Evolutionary conservation across 805 yeast genomes (phyloP).

Genomic region (Hermanozyma aechmeae): DNA sequence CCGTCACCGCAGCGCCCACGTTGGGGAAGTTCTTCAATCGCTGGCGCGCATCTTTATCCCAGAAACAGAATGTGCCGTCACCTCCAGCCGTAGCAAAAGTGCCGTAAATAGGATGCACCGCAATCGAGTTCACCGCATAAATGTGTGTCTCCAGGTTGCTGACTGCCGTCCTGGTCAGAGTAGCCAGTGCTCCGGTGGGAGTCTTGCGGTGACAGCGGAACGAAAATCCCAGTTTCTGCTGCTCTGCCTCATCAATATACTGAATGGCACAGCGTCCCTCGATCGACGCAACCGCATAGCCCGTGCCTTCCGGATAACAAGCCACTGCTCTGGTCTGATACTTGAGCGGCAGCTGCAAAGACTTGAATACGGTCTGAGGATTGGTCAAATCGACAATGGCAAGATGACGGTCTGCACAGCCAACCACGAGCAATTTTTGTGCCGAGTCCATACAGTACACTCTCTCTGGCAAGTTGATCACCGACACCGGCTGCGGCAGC

Average conservation of each 20-base stretch:
- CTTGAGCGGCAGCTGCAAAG: constrained; percentile 67
- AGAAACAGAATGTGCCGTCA: constrained; percentile 87
- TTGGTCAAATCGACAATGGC: constrained; percentile 68
- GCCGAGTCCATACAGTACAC: constrained; percentile 83
- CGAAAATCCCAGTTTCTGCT: constrained; percentile 65
- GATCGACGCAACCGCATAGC: constrained; percentile 85
- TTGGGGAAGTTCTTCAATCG: constrained; percentile 75
- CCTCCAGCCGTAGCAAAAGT: constrained; percentile 92
- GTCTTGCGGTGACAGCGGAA: constrained; percentile 90
- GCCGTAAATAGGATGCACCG: constrained; percentile 84
- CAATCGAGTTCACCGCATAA: constrained; percentile 70
- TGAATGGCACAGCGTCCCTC: constrained; percentile 96
- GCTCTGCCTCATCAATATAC: constrained; percentile 78
- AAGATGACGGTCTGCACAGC: constrained; percentile 83
- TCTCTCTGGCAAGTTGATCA: constrained; percentile 78
- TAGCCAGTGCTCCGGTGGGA: constrained; percentile 23
- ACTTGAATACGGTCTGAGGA: constrained; percentile 77
- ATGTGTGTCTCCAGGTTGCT: constrained; percentile 46
- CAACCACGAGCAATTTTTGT: constrained; percentile 81
- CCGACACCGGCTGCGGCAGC: constrained; percentile 70
- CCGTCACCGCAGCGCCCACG: constrained; percentile 59
- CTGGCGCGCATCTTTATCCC: constrained; percentile 93
- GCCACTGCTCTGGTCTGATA: constrained; percentile 78
- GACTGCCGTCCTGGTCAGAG: constrained; percentile 16
- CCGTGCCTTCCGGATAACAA: constrained; percentile 88